phyloP scores from a whole-genome alignment of 2,329 filamentous ascomycete genomes.

The Penicillium sp. region DNA sequence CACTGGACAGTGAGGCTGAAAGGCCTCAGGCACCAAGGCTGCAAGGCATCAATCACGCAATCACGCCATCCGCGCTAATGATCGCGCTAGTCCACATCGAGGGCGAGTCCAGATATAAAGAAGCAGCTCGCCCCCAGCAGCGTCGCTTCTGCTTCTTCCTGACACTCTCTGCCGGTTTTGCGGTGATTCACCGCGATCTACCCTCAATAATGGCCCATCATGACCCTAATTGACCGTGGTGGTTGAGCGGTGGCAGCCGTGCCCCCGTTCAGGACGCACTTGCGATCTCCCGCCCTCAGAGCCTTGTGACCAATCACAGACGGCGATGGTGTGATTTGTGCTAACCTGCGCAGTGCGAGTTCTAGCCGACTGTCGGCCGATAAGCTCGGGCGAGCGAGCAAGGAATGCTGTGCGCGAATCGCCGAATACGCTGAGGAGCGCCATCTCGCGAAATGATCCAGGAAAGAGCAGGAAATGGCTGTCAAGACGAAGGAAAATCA shows the following conservation, averaged over 20 bases:
- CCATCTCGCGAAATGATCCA: background rate
- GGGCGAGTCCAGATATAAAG: background rate
- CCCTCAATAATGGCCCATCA: background rate
- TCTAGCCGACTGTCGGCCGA: constrained; percentile 1
- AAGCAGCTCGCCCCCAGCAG: constrained; percentile 2
- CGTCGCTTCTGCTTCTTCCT: background rate
- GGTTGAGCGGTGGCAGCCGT: constrained; percentile 1
- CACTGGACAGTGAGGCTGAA: background rate
- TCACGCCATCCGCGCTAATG: constrained; percentile 15
- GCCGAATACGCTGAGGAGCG: background rate
- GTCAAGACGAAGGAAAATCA: background rate
- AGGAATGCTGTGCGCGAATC: background rate
- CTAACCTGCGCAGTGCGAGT: constrained; percentile 2
- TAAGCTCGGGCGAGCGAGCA: background rate
- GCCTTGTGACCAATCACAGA: constrained; percentile 3
- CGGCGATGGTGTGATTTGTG: constrained; percentile 1
- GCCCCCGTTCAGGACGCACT: background rate
- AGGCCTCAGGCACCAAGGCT: constrained; percentile 11
- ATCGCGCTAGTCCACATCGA: background rate
- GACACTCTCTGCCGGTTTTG: background rate
- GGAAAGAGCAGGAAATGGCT: background rate
- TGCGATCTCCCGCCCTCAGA: background rate
- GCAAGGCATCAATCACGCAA: background rate
- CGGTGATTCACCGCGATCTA: background rate
- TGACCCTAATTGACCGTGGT: background rate